Base-by-base conservation (phyloP, 2,329 filamentous ascomycete genomes). In the Colletotrichum tropicale region DNA sequence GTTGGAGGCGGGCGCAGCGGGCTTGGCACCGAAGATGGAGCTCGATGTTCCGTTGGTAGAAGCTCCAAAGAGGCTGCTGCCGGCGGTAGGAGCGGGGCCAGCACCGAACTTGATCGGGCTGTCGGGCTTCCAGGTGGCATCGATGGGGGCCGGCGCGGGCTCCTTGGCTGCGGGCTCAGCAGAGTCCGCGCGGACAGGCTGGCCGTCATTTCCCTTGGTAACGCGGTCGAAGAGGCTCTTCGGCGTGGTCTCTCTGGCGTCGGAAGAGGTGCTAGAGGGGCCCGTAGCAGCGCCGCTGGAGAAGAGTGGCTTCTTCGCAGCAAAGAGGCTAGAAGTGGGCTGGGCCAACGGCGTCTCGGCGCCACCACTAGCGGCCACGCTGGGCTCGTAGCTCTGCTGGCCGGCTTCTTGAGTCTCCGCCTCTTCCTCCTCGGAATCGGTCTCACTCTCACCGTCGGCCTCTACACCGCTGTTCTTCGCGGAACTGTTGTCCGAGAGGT, bases 161-260 rank as follows among this genome's bases (percentile, higher is more conserved):
- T 72, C 80, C 80, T 80, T 88, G 87, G 80, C 77, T 48, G 43
- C 43, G n/a, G 81, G 82, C 24, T 78, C 70, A 5, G 48, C 69
- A 10, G 73, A 74, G 60, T 82, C 78, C 70, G 86, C 80, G 30
- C 88, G 86, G 3, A 90, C 81, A 18, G 88, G 87, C 72, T 91
- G 86, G 3, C 89, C 89, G 76, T 89, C 86, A 21, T 80, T 84
- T 62, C 85, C 88, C 81, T 87, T 89, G 7, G 86, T 88, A 9
- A 92, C 86, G 38, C 90, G 88, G 52, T 91, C 90, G 77, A 91
- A 91, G 16, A 92, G 80, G 80, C 90, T 91, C 61, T 86, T 85
- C 24, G 88, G 84, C 4, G 85, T 86, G 74, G 84, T 86, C 56
- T 88, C 87, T 6, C 86, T 85, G 3, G 85, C 87, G 8, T 85